Base-by-base conservation (phyloP, 352 stramenopile genomes). In the Phytophthora gonapodyides region DNA sequence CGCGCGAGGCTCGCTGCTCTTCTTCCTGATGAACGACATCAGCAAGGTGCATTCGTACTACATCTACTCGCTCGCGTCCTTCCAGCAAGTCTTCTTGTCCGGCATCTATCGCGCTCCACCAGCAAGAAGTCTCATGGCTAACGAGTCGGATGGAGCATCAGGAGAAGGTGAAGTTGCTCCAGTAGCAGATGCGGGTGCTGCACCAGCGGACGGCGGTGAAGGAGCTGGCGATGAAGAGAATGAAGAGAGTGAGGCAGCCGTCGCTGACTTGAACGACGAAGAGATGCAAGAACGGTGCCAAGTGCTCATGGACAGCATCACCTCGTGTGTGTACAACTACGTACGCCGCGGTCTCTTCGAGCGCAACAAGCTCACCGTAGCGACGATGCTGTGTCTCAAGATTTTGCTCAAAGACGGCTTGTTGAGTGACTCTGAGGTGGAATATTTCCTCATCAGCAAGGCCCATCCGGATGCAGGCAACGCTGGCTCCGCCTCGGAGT, bases 1-100 rank as follows among this genome's bases (percentile, higher is more conserved):
- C 7, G 95, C 94, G 7, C 82, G 96, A 43, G 93, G 91, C 9
- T 96, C 92, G 6, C 64, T 98, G 57, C 76, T 98, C 3, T 98
- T 98, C 80, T 98, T 98, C 84, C 69, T 98, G 30, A 98, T 98
- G 93, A 98, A 97, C 71, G 90, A 98, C 53, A 94, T 98, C 60
- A 92, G 88, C 67, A 98, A 98, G 74, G 93, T 98, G 16, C 94
- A 98, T 58, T 97, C 90, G 46, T 98, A 98, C 78, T 98, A 98
- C 71, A 98, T 98, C 61, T 98, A 98, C 68, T 98, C 90, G 31
- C 88, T 98, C 10, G 93, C 90, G 17, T 95, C 93, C 2, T 99
- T 99, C 84, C 95, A 98, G 54, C 89, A 96, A 49, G 95, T 98
- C 15, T 97, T 98, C 67, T 84, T 98, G 41, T 96, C 94, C 30